Evolutionary conservation across 495 filamentous ascomycete genomes (phyloP).

Genomic region (Annulohypoxylon stygium): DNA sequence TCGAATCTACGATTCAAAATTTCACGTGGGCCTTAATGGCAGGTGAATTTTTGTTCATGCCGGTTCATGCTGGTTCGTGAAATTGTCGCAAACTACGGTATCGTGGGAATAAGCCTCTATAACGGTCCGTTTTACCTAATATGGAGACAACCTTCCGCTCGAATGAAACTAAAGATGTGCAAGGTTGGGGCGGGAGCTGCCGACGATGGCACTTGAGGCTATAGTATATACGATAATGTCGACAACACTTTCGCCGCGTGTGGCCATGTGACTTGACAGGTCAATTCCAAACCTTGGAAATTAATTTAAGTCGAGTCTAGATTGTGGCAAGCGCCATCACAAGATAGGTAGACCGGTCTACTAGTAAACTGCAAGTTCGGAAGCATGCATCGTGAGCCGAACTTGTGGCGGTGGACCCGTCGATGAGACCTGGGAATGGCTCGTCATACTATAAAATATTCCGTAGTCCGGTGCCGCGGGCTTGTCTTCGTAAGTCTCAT

Average conservation of each 20-base stretch:
- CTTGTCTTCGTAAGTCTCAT: slow-evolving; percentile 27
- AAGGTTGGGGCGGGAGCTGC: slow-evolving; percentile 29
- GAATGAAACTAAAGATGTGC: slow-evolving; percentile 6
- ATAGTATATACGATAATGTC: not conserved
- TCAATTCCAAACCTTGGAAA: not conserved
- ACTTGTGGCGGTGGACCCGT: slow-evolving; percentile 2
- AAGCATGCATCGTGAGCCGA: slow-evolving; percentile 28
- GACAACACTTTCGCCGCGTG: not conserved
- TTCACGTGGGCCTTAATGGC: not conserved
- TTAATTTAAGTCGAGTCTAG: slow-evolving; percentile 13
- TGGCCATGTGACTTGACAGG: slow-evolving; percentile 29
- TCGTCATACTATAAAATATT: slow-evolving; percentile 7
- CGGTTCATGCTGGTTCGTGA: not conserved
- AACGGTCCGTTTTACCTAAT: not conserved
- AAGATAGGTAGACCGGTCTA: not conserved
- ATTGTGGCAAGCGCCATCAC: slow-evolving; percentile 26
- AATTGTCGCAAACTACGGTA: not conserved
- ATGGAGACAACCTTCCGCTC: slow-evolving; percentile 2
- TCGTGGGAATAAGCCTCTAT: not conserved
- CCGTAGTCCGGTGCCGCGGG: slow-evolving; percentile 26
- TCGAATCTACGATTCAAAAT: not conserved
- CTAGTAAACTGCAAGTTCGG: not conserved
- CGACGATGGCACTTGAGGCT: slow-evolving; percentile 21
- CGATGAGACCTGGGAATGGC: not conserved
- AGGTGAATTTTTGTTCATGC: not conserved